phyloP scores from a whole-genome alignment of 2,329 filamentous ascomycete genomes.

The Ilyonectria robusta region DNA sequence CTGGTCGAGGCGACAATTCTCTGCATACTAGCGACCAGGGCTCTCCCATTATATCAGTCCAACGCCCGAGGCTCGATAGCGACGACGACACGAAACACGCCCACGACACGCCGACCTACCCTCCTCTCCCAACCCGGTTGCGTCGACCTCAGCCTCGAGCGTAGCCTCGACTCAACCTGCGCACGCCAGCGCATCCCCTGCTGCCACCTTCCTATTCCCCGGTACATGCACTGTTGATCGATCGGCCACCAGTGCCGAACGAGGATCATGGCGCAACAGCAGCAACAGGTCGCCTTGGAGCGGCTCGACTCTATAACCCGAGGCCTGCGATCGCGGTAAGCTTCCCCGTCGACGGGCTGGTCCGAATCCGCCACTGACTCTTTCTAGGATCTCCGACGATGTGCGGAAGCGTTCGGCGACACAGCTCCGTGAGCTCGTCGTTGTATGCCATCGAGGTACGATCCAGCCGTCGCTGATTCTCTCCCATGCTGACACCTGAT shows the following conservation, averaged over 20 bases:
- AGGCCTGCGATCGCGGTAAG: constrained; percentile 70
- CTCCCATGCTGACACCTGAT: constrained; percentile 32
- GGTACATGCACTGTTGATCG: constrained; percentile 50
- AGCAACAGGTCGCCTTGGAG: constrained; percentile 68
- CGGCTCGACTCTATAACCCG: constrained; percentile 68
- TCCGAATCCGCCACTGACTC: constrained; percentile 33
- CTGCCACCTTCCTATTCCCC: constrained; percentile 16
- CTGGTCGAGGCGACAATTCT: constrained; percentile 33
- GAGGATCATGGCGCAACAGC: constrained; percentile 60
- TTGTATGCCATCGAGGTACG: constrained; percentile 68
- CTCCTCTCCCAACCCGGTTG: neutral
- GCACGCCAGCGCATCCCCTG: constrained; percentile 22
- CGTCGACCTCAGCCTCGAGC: constrained; percentile 5
- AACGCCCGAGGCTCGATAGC: constrained; percentile 15
- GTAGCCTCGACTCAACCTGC: constrained; percentile 20
- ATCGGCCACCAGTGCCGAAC: constrained; percentile 40
- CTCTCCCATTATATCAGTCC: constrained; percentile 1
- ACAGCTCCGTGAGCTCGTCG: constrained; percentile 69
- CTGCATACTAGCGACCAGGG: constrained; percentile 16
- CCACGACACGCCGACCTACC: constrained; percentile 16
- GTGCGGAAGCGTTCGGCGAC: constrained; percentile 66
- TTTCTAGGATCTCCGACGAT: constrained; percentile 60
- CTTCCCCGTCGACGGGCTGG: constrained; percentile 6
- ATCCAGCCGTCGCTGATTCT: constrained; percentile 1
- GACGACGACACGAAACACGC: constrained; percentile 9